Conservation (phyloP, 257 asterid genomes). For the Solanum medicagineum region DNA sequence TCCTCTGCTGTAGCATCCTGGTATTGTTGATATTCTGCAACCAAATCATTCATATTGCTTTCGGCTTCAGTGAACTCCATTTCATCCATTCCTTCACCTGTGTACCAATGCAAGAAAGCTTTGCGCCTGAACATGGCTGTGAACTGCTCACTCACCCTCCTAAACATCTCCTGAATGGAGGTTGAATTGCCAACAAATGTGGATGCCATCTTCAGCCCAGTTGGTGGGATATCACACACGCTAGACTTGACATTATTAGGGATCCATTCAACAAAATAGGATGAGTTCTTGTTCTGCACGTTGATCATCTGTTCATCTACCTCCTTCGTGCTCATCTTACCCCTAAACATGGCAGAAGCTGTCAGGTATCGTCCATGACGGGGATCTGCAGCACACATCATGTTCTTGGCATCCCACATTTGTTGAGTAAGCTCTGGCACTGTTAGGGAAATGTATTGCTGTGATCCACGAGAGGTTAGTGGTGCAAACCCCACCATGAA, state of each 20-base stretch:
- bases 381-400: constrained; percentile 70
- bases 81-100: constrained; percentile 65
- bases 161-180: constrained; percentile 54
- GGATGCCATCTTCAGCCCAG: constrained; percentile 47
- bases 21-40: constrained; percentile 54
- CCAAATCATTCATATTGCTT: constrained; percentile 64
- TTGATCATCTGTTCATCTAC: constrained; percentile 60
- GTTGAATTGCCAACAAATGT: constrained; percentile 54
- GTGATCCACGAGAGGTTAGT: constrained; percentile 48
- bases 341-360: constrained; percentile 65
- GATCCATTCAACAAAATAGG: constrained; percentile 60
- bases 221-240: constrained; percentile 56
- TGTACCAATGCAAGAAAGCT: constrained; percentile 61
- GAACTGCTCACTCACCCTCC: constrained; percentile 63
- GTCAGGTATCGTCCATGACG: constrained; percentile 58
- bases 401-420: constrained; percentile 64
- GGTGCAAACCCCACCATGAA: constrained; percentile 67
- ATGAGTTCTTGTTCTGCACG: constrained; percentile 62
- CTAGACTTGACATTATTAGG: constrained; percentile 63
- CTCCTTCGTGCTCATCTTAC: constrained; percentile 66
- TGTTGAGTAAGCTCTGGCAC: constrained; percentile 59
- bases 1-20: constrained; percentile 61
- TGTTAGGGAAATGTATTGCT: constrained; percentile 40
- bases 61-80: constrained; percentile 65
- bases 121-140: constrained; percentile 63